Conservation (phyloP, 2,329 filamentous ascomycete species). For the Parastagonospora nodorum region DNA sequence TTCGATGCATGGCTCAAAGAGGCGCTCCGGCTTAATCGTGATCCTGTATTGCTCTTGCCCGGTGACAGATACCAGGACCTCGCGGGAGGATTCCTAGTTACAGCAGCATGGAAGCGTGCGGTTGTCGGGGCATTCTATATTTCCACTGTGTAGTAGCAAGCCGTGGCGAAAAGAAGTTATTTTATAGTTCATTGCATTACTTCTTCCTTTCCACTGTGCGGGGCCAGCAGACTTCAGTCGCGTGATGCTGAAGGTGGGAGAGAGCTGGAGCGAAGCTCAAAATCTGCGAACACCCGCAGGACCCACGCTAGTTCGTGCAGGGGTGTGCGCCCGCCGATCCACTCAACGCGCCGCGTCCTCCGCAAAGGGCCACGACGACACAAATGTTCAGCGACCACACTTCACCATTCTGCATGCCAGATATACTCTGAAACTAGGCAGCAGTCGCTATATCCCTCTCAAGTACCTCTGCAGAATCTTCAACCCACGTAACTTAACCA, state of each 20-base stretch:
- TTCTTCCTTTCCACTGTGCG: neutral
- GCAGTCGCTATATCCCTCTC: neutral
- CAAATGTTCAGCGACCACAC: constrained; percentile 18
- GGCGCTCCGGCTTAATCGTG: constrained; percentile 99
- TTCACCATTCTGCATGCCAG: constrained; percentile 12
- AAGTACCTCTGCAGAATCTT: neutral
- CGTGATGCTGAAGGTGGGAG: neutral
- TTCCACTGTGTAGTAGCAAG: neutral
- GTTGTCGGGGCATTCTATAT: constrained; percentile 57
- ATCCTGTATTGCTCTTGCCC: constrained; percentile 72
- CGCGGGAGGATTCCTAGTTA: constrained; percentile 67
- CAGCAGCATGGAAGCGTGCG: constrained; percentile 55
- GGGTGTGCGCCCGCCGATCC: constrained; percentile 14
- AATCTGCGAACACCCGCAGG: constrained; percentile 26
- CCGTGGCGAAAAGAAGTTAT: neutral
- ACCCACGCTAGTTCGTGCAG: constrained; percentile 25
- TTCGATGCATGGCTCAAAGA: constrained; percentile 81
- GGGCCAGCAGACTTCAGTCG: neutral
- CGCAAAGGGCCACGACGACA: constrained; percentile 40
- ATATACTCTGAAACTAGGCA: constrained; percentile 7
- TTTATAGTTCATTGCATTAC: neutral
- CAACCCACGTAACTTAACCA: neutral
- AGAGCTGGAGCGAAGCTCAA: constrained; percentile 5
- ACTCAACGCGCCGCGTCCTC: constrained; percentile 18
- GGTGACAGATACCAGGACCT: constrained; percentile 80